These are phyloP conservation scores for Coprinopsis cinerea DNA, from an alignment of 768 basidiomycete genomes.

Conservation along the genomic window DNA sequence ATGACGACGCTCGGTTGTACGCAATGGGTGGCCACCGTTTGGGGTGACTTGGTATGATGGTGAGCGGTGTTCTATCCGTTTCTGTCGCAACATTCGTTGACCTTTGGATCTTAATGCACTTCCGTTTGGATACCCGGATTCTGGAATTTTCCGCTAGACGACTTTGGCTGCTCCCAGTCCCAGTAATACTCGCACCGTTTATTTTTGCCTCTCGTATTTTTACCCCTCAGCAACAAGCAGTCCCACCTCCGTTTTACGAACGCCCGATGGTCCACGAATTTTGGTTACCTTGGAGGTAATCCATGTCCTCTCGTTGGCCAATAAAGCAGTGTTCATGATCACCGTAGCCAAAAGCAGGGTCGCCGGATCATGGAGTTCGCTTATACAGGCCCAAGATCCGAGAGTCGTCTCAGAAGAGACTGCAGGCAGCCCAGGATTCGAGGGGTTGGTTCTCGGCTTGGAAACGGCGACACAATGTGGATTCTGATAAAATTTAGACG, in stretches of 20 bases:
- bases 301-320: not conserved
- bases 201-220: too few relatives aligned
- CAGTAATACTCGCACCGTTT: too few relatives aligned
- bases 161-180: too few relatives aligned
- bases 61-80: not conserved
- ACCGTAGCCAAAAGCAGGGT: not conserved
- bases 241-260: too few relatives aligned
- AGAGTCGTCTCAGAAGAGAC: not conserved
- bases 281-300: too few relatives aligned
- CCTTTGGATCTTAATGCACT: too few relatives aligned
- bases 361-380: not conserved
- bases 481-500: not conserved
- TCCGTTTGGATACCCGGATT: too few relatives aligned
- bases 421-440: not conserved
- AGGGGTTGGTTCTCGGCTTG: not conserved
- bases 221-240: too few relatives aligned
- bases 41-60: conserved; percentile 38
- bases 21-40: conserved; percentile 51
- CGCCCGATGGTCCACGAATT: too few relatives aligned
- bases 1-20: conserved; percentile 34
- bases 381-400: not conserved
- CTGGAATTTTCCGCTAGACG: too few relatives aligned
- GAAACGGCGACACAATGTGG: not conserved
- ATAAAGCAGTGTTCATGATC: not conserved
- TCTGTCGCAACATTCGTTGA: not conserved